Conservation (phyloP, 192 early-diverging fungal genomes). For the Gryganskiella cystojenkinii region DNA sequence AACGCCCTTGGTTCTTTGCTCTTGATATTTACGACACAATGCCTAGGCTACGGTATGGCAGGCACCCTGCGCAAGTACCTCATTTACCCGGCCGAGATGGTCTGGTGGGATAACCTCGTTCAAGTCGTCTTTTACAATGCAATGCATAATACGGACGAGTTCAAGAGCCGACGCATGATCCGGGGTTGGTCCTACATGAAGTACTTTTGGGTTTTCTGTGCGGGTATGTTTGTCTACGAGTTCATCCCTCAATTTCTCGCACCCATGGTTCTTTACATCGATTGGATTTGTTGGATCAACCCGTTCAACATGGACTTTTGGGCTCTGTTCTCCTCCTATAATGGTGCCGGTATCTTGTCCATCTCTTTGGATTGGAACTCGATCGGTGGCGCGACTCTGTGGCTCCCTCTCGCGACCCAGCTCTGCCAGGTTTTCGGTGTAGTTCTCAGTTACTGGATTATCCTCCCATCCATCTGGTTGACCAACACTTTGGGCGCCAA, state of each 20-base stretch:
- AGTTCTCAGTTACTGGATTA: slow-evolving; percentile 70
- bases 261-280: slow-evolving; percentile 9
- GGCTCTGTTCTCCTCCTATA: slow-evolving; percentile 29
- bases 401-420: slow-evolving; percentile 53
- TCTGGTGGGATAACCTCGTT: slow-evolving; percentile 82
- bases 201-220: slow-evolving; percentile 52
- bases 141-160: slow-evolving; percentile 12
- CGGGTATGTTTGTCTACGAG: slow-evolving; percentile 52
- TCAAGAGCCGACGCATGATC: not conserved
- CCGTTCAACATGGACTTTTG: slow-evolving; percentile 10
- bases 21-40: slow-evolving; percentile 67
- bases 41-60: slow-evolving; percentile 68
- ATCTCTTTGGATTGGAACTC: slow-evolving; percentile 75
- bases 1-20: not conserved
- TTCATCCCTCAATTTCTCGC: slow-evolving; percentile 40
- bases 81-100: slow-evolving; percentile 78
- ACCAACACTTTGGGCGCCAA: slow-evolving; percentile 31
- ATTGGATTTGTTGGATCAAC: slow-evolving; percentile 12
- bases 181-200: slow-evolving; percentile 2
- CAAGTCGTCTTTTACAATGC: slow-evolving; percentile 56
- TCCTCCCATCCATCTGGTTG: slow-evolving; percentile 70
- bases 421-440: slow-evolving; percentile 68
- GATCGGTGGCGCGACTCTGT: not conserved
- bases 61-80: slow-evolving; percentile 70
- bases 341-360: slow-evolving; percentile 68